phyloP scores from a whole-genome alignment of 345 rosid genomes.

The Crucihimalaya himalaica region DNA sequence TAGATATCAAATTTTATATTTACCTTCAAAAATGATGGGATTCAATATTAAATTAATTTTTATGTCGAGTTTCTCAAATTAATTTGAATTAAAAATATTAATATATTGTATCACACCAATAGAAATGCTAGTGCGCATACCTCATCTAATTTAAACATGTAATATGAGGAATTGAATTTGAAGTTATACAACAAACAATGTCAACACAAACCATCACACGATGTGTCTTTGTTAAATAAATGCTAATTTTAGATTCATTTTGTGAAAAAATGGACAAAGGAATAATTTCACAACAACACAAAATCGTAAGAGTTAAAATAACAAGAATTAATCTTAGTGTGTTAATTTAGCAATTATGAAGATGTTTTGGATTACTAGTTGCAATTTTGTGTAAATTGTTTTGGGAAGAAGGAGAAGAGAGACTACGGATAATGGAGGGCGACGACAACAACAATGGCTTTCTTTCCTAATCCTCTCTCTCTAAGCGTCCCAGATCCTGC shows the following conservation, averaged over 20 bases:
- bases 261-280: neutral
- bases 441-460: slow-evolving; percentile 47
- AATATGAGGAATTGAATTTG: no score
- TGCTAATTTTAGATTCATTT: no score
- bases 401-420: slow-evolving; percentile 23
- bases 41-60: no score
- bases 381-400: neutral
- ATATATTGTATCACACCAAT: no score
- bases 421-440: slow-evolving; percentile 16
- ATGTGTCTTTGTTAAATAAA: neutral
- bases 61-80: no score
- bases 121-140: no score
- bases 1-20: neutral
- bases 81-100: no score
- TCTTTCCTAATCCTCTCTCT: slow-evolving; percentile 85
- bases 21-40: no score
- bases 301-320: neutral
- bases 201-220: no score
- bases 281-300: no score
- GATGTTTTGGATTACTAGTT: neutral
- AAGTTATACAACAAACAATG: neutral
- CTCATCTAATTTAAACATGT: no score
- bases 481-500: slow-evolving; percentile 75
- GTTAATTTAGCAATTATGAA: neutral
- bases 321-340: neutral